Evolutionary conservation across 2,329 filamentous ascomycete genomes (phyloP).

Genomic region (Phaeosphaeriaceae sp.): DNA sequence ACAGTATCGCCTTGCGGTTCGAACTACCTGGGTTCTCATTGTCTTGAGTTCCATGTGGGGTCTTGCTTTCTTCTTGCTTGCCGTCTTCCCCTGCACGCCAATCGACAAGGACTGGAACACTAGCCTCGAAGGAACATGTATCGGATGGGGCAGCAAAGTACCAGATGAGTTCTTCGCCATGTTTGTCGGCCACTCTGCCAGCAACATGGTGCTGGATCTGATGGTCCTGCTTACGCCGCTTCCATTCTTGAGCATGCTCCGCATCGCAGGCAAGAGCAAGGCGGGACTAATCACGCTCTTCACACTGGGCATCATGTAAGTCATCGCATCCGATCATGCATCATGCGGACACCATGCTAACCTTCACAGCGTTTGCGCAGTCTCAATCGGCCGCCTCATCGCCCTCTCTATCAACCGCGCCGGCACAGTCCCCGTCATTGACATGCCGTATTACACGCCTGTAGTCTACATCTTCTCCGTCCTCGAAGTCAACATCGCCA

Average conservation of each 20-base stretch:
- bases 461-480: constrained; percentile 43
- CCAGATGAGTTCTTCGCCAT: constrained; percentile 34
- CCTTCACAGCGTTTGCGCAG: constrained; percentile 28
- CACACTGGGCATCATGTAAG: constrained; percentile 43
- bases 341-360: constrained; percentile 6
- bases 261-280: constrained; percentile 38
- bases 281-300: constrained; percentile 40
- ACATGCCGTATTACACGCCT: constrained; percentile 40
- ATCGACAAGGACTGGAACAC: constrained; percentile 41
- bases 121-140: constrained; percentile 29
- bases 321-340: background rate
- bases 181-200: constrained; percentile 38
- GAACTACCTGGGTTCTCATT: constrained; percentile 28
- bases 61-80: constrained; percentile 35
- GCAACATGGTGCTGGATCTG: constrained; percentile 44
- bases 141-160: constrained; percentile 46
- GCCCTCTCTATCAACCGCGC: constrained; percentile 35
- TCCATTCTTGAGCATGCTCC: constrained; percentile 39
- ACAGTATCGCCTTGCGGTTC: constrained; percentile 22
- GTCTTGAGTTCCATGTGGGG: constrained; percentile 38
- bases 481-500: constrained; percentile 49
- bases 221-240: constrained; percentile 39
- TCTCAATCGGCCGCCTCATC: constrained; percentile 41
- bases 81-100: constrained; percentile 40
- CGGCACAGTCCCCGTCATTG: constrained; percentile 39